These are phyloP conservation scores for Colletotrichum plurivorum DNA, from an alignment of 2,329 filamentous ascomycete species.

Conservation along the genomic window DNA sequence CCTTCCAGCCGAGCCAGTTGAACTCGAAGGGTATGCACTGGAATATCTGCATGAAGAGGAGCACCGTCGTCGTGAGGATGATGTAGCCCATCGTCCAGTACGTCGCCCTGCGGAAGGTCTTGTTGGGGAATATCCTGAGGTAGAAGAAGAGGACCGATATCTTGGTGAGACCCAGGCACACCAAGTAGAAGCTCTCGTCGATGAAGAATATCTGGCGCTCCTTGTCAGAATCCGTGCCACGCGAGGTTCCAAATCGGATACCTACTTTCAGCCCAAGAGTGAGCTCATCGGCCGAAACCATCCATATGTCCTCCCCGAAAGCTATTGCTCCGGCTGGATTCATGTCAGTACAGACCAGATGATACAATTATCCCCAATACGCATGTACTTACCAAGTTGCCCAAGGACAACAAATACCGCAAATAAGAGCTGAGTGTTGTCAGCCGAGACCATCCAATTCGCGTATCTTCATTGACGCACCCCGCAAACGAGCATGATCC, in stretches of 20 bases:
- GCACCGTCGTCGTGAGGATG: conserved; percentile 43
- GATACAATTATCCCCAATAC: neutral
- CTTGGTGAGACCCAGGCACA: conserved; percentile 48
- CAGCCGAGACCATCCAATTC: neutral
- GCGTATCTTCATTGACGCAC: conserved; percentile 43
- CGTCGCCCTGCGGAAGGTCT: conserved; percentile 46
- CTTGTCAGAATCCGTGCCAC: neutral
- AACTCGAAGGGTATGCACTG: conserved; percentile 52
- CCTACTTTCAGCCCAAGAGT: conserved; percentile 49
- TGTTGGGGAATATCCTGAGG: conserved; percentile 50
- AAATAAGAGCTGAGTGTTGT: conserved; percentile 46
- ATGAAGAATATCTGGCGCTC: conserved; percentile 47
- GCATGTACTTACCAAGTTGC: conserved; percentile 46
- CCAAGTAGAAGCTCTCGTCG: conserved; percentile 51
- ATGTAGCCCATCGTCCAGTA: conserved; percentile 46
- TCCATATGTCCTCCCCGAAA: conserved; percentile 57
- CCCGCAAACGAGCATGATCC: conserved; percentile 53
- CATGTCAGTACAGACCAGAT: conserved; percentile 21
- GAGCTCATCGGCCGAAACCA: conserved; percentile 46
- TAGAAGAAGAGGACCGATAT: conserved; percentile 51
- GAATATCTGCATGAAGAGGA: conserved; percentile 53
- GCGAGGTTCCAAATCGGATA: too few species aligned
- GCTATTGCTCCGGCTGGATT: conserved; percentile 43
- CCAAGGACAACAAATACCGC: conserved; percentile 50
- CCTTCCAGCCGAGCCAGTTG: conserved; percentile 52